Conservation (phyloP, 129 eudicot genomes). For the Heracleum sosnowskyi region DNA sequence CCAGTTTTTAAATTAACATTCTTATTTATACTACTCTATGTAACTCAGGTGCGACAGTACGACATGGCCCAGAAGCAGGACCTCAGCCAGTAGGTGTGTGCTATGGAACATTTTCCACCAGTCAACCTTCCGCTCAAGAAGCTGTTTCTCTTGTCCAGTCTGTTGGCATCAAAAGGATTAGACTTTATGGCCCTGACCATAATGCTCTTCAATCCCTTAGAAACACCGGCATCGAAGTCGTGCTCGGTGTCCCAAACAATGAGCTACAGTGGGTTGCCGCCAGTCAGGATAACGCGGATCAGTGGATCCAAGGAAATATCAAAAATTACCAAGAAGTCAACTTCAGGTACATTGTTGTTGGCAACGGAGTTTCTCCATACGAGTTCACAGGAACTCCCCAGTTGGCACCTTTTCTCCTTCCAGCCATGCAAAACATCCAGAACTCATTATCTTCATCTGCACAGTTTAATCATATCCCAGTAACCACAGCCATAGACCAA, state of each 20-base stretch:
- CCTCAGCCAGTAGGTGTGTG: background rate
- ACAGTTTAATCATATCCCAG: conserved; percentile 18
- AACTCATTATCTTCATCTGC: conserved; percentile 15
- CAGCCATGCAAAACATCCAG: conserved; percentile 31
- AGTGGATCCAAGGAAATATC: conserved; percentile 50
- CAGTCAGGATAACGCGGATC: conserved; percentile 20
- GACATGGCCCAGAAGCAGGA: background rate
- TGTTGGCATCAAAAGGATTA: background rate
- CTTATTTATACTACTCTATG: background rate
- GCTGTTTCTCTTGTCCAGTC: background rate
- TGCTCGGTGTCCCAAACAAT: conserved; percentile 33
- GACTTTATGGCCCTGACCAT: conserved; percentile 1
- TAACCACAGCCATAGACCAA: conserved; percentile 21
- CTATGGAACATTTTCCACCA: background rate
- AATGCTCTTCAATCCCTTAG: conserved; percentile 33
- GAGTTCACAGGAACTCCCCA: conserved; percentile 3
- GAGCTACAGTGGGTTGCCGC: conserved; percentile 25
- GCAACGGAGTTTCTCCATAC: conserved; percentile 43
- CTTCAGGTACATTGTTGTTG: conserved; percentile 47
- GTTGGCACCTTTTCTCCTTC: conserved; percentile 18
- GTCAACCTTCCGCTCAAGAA: background rate
- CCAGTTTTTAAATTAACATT: background rate
- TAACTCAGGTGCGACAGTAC: background rate
- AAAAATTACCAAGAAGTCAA: conserved; percentile 24
- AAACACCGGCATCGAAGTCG: conserved; percentile 42